A percentile compares a stretch with the other conserved stretches of the same genome.
phyloP scores from a whole-genome alignment of 805 yeast species.

The Saccharomycopsis microspora region DNA sequence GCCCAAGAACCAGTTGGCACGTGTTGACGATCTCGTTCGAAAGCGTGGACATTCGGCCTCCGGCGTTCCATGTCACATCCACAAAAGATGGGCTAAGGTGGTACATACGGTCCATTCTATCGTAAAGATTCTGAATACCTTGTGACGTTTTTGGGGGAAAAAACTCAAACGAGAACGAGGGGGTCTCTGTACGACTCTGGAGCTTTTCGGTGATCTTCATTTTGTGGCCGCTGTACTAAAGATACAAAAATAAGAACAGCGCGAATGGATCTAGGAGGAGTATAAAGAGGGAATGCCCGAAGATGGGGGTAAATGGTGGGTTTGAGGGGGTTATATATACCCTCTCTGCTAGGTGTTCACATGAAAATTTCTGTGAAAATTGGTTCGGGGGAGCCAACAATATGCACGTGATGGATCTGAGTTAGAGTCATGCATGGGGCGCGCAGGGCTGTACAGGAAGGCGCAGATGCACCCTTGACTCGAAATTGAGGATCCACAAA shows the following conservation, averaged over 20 bases:
- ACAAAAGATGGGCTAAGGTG: slow-evolving; percentile 82
- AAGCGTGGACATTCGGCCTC: slow-evolving; percentile 66
- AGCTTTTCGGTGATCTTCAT: slow-evolving; percentile 16
- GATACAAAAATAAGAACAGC: background rate
- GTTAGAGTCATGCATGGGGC: no score
- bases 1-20: slow-evolving; percentile 78
- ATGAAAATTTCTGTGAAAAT: no score
- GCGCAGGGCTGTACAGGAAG: no score
- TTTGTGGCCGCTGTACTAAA: background rate
- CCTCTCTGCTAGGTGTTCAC: no score
- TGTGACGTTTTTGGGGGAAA: slow-evolving; percentile 96
- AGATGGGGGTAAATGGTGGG: background rate
- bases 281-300: background rate
- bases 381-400: no score
- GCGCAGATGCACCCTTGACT: no score
- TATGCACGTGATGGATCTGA: no score
- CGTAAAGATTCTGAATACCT: slow-evolving; percentile 92
- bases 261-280: background rate
- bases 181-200: background rate
- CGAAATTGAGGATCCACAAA: no score
- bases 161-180: slow-evolving; percentile 92
- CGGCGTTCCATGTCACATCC: slow-evolving; percentile 98
- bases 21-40: slow-evolving; percentile 90
- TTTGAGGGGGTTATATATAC: no score
- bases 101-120: slow-evolving; percentile 96